These are phyloP conservation scores for Syzygium oleosum DNA, from an alignment of 345 rosid genomes.

Conservation along the genomic window DNA sequence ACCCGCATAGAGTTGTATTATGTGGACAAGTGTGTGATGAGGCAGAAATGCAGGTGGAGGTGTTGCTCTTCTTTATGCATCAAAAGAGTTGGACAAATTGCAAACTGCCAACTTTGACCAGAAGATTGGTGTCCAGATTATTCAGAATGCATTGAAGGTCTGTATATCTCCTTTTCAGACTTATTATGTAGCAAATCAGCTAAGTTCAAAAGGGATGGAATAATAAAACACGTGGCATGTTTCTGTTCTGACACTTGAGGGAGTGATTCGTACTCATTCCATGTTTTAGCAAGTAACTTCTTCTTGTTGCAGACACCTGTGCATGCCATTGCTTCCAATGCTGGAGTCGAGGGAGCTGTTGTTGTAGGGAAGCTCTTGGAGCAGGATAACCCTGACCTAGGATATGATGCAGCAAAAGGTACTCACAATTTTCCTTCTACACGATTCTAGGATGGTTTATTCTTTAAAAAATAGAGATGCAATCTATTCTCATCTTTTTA, in stretches of 20 bases:
- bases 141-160: conserved; percentile 95
- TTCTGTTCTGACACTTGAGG: not conserved
- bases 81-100: conserved; percentile 80
- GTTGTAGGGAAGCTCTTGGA: conserved; percentile 91
- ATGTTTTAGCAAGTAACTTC: not conserved
- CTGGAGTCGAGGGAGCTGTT: conserved; percentile 96
- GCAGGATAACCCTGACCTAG: conserved; percentile 75
- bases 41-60: conserved; percentile 65
- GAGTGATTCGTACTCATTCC: not conserved
- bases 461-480: not conserved
- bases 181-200: not conserved
- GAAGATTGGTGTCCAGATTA: conserved; percentile 89
- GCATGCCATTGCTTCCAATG: conserved; percentile 73
- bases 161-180: not conserved
- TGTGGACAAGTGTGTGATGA: not conserved
- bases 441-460: not conserved
- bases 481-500: not conserved
- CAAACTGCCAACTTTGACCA: conserved; percentile 87
- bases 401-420: conserved; percentile 99
- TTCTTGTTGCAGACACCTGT: conserved; percentile 61
- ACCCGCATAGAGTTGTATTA: not conserved
- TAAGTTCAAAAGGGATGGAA: not conserved
- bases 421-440: not conserved
- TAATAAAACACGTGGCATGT: not conserved
- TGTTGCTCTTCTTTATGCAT: conserved; percentile 85